These are phyloP conservation scores for Monascus ruber DNA, from an alignment of 2,329 filamentous ascomycete species.

Conservation along the genomic window DNA sequence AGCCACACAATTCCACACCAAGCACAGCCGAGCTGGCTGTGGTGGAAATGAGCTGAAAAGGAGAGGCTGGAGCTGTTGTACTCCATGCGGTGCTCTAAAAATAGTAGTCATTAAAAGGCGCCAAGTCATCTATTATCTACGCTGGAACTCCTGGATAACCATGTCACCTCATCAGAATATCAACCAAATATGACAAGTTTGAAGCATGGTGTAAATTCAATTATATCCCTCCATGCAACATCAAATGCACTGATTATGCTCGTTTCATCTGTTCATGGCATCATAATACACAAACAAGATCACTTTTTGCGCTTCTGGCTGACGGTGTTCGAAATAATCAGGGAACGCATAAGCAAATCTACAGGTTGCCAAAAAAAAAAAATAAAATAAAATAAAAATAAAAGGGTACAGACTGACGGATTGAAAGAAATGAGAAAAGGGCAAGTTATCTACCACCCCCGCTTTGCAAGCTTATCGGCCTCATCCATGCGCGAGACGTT, in stretches of 20 bases:
- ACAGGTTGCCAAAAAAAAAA: not conserved
- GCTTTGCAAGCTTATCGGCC: slow-evolving; percentile 68
- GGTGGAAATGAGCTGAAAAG: too few species aligned
- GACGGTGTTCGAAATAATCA: not conserved
- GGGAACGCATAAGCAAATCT: not conserved
- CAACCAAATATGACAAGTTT: too few species aligned
- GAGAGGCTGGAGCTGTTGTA: too few species aligned
- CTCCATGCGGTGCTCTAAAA: too few species aligned
- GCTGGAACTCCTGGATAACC: too few species aligned
- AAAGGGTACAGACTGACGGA: not conserved
- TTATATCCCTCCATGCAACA: not conserved
- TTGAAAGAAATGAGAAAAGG: not conserved
- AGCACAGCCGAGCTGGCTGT: too few species aligned
- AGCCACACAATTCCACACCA: too few species aligned
- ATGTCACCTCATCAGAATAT: too few species aligned
- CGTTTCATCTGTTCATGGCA: not conserved
- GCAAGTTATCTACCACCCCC: slow-evolving; percentile 60
- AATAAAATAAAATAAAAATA: not conserved
- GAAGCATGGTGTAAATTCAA: not conserved
- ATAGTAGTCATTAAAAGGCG: too few species aligned
- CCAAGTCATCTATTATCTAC: too few species aligned
- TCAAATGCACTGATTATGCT: not conserved
- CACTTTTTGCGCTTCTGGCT: too few species aligned
- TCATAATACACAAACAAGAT: not conserved
- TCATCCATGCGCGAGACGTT: slow-evolving; percentile 70